phyloP scores from a whole-genome alignment of 805 yeast species.

The Saccharomycopsis malanga region DNA sequence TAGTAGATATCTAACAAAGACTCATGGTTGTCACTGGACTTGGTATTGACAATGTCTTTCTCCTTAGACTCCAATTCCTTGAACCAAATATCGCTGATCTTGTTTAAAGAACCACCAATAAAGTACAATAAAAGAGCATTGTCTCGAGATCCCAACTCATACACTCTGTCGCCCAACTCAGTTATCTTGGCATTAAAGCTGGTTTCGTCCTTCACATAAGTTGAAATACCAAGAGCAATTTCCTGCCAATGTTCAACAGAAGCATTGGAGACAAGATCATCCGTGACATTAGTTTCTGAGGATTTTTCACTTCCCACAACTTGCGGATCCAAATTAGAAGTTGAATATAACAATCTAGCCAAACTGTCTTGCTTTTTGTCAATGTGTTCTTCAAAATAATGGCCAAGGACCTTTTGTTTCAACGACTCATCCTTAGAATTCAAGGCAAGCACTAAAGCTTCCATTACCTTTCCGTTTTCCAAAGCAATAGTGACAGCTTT shows the following conservation, averaged over 20 bases:
- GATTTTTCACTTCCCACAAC: constrained; percentile 34
- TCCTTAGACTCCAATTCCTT: constrained; percentile 54
- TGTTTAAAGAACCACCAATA: constrained; percentile 75
- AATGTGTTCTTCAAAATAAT: constrained; percentile 58
- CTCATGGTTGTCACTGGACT: constrained; percentile 21
- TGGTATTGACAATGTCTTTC: constrained; percentile 6
- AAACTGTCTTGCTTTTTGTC: constrained; percentile 38
- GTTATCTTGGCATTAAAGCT: constrained; percentile 50
- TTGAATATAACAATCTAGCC: constrained; percentile 60
- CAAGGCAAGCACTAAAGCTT: constrained; percentile 77
- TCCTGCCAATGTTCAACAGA: constrained; percentile 79
- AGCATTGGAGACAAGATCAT: constrained; percentile 59
- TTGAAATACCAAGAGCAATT: constrained; percentile 61
- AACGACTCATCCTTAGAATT: constrained; percentile 44
- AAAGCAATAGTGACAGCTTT: constrained; percentile 66
- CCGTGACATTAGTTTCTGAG: neutral
- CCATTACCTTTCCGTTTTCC: constrained; percentile 54
- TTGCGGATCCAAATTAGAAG: constrained; percentile 27
- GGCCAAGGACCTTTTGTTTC: constrained; percentile 61
- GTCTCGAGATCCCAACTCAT: constrained; percentile 49
- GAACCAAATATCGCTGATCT: constrained; percentile 77
- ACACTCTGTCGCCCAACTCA: constrained; percentile 72
- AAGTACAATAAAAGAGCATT: constrained; percentile 72
- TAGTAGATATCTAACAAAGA: constrained; percentile 24
- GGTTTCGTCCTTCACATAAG: constrained; percentile 42